Base-by-base conservation (phyloP, 169 alveolate species). In the Plasmodium gonderi region DNA sequence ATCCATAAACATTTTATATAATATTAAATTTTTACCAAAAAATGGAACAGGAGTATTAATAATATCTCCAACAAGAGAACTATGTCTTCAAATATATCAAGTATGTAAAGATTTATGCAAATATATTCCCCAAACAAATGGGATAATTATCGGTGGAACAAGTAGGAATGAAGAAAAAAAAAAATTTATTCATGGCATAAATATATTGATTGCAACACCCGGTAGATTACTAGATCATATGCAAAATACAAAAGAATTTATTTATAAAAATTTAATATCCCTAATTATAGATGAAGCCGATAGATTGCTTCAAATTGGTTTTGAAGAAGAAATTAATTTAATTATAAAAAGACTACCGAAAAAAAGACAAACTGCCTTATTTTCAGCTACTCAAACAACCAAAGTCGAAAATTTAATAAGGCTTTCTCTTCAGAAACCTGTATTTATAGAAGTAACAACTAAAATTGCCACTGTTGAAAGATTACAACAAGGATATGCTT, bases 241-340 rank as follows among this genome's bases (percentile, higher is more conserved):
- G 97, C 98, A 98, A 90, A 98, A 98, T 94, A 99, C 99, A 51
- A 97, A 98, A 89, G 96, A 99, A 31, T 99, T 99, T 94, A 95
- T 97, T 38, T 98, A 95, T 94, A 97, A 98, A 94, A 99, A 99
- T 94, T 96, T 99, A 91, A 92, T 97, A 91, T 97, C 98, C 94
- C 95, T 99, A 79, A 98, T 98, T 72, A 98, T 99, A 60, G 99
- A 99, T 92, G 99, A 99, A 96, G 99, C 99, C 0, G 99, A 98
- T 96, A 96, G 99, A 36, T 98, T 99, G 31, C 95, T 99, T 79
- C 99, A 99, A 95, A 98, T 98, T 60, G 99, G 99, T n/a, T 99
- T 99, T 95, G 99, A 99, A 95, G 99, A 98, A 94, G 99, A 99
- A 96, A 97, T 99, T 98, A 99, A 98, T 91, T 97, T 98, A 96